These are phyloP conservation scores for Acer campestre DNA, from an alignment of 345 rosid genomes.

Conservation along the genomic window DNA sequence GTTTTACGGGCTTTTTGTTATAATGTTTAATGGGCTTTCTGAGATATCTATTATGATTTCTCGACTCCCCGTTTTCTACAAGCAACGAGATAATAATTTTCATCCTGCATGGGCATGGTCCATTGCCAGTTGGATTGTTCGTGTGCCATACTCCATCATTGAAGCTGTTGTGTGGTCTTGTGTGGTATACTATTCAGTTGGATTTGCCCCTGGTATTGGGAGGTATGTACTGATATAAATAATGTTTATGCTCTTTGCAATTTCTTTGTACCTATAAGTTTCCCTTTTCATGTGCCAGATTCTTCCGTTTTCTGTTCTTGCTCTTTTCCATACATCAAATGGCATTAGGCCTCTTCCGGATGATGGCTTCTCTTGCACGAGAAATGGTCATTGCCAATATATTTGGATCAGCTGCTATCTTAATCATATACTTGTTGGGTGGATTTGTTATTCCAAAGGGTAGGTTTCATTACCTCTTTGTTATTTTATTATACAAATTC, in stretches of 20 bases:
- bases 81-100: conserved; percentile 86
- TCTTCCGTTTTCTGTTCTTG: conserved; percentile 78
- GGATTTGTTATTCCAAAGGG: conserved; percentile 92
- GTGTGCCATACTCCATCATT: conserved; percentile 81
- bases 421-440: conserved; percentile 69
- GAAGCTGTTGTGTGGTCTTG: conserved; percentile 89
- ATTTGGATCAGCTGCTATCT: conserved; percentile 71
- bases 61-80: conserved; percentile 88
- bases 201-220: conserved; percentile 72
- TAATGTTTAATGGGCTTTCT: conserved; percentile 89
- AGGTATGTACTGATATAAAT: conserved; percentile 42
- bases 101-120: conserved; percentile 98
- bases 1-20: conserved; percentile 75
- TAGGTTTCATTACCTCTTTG: conserved; percentile 22
- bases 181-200: conserved; percentile 80
- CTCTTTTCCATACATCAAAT: conserved; percentile 84
- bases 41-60: conserved; percentile 83
- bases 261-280: conserved; percentile 13
- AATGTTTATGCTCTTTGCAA: background rate
- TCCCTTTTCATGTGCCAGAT: conserved; percentile 44
- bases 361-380: conserved; percentile 76
- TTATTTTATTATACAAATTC: background rate
- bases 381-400: conserved; percentile 91
- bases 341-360: conserved; percentile 86
- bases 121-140: conserved; percentile 70